phyloP scores from a whole-genome alignment of 1,284 basidiomycete species.

The Melampsora americana region DNA sequence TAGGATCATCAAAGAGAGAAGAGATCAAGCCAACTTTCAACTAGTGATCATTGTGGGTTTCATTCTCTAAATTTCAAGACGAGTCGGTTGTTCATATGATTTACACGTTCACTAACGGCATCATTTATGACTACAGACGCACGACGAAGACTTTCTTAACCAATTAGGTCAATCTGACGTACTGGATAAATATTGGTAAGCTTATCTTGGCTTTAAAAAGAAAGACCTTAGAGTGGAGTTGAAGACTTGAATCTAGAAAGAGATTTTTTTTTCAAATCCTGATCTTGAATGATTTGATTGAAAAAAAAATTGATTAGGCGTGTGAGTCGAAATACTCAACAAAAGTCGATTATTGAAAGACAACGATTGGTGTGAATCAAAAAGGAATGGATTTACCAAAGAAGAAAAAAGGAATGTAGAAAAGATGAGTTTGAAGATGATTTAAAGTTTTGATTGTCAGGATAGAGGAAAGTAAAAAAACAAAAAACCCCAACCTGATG shows the following conservation, averaged over 20 bases:
- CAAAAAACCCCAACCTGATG: too few species aligned
- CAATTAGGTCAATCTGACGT: slow-evolving; percentile 40
- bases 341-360: slow-evolving; percentile 44
- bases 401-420: background rate
- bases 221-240: too few species aligned
- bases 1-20: slow-evolving; percentile 88
- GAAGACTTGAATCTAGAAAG: too few species aligned
- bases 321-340: slow-evolving; percentile 42
- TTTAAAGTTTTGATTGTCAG: background rate
- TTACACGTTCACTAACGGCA: background rate
- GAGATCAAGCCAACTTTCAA: slow-evolving; percentile 87
- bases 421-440: background rate
- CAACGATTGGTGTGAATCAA: slow-evolving; percentile 25
- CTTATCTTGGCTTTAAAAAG: background rate
- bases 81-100: too few species aligned
- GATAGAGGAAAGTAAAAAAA: too few species aligned
- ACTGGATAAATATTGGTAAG: slow-evolving; percentile 44
- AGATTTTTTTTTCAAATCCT: background rate
- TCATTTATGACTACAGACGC: slow-evolving; percentile 53
- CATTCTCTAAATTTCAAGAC: slow-evolving; percentile 57
- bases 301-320: slow-evolving; percentile 30
- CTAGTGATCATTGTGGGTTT: slow-evolving; percentile 74
- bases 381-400: background rate
- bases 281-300: background rate
- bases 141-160: slow-evolving; percentile 81